These are phyloP conservation scores for Coccomyxa subellipsoidea DNA, from an alignment of 163 green algal genomes.

Conservation along the genomic window DNA sequence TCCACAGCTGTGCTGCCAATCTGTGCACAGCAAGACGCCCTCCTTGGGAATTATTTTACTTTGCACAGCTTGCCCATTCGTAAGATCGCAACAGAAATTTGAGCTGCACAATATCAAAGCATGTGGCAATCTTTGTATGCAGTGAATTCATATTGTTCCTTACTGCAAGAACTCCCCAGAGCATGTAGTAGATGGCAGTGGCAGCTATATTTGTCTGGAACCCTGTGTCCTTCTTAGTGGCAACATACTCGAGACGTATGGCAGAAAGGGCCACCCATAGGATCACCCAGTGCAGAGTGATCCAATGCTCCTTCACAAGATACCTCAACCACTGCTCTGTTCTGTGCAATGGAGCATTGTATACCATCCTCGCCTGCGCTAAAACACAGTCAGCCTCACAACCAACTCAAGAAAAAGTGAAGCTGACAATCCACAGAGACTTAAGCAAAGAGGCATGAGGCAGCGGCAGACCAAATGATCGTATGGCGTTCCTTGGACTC, in stretches of 20 bases:
- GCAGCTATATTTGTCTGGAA: not conserved
- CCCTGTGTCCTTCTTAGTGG: not conserved
- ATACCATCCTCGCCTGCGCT: not conserved
- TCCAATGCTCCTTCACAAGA: not conserved
- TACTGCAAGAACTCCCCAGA: not conserved
- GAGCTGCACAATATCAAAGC: no score
- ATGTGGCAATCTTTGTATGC: no score
- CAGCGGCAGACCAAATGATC: not conserved
- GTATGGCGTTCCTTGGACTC: not conserved
- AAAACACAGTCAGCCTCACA: no score
- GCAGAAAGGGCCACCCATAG: not conserved
- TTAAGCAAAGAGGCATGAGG: no score
- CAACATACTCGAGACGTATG: not conserved
- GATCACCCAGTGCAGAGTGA: not conserved
- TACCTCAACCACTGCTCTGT: not conserved
- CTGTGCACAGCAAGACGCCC: not conserved
- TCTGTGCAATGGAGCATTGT: not conserved
- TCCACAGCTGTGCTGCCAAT: not conserved
- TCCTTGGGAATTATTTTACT: not conserved
- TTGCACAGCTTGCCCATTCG: no score
- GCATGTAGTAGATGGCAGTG: not conserved
- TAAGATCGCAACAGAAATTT: no score
- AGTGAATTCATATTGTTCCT: no score
- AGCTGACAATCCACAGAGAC: no score
- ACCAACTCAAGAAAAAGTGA: no score